Percentiles rank a stretch among this genome's conserved stretches.
Evolutionary conservation across 345 rosid species (phyloP).

Genomic region (Acer saccharum): DNA sequence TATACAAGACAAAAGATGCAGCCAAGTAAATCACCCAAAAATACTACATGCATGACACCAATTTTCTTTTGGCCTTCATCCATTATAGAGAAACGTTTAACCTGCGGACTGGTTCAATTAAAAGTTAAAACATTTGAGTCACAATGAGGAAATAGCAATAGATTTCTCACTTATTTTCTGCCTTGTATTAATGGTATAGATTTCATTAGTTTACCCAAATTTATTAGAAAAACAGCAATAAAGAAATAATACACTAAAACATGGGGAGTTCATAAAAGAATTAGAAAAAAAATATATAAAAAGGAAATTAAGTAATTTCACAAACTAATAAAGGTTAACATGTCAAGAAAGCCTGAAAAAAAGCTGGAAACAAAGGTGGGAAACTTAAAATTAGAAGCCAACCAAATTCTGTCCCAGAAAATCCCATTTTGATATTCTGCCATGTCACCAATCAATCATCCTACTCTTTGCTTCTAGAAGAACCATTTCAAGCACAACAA

Average conservation of each 20-base stretch:
- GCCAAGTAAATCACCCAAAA: background rate
- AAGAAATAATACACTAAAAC: background rate
- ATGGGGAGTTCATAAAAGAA: background rate
- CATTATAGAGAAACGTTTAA: background rate
- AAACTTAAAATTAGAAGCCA: conserved; percentile 1
- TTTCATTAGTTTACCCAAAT: background rate
- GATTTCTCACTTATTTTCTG: background rate
- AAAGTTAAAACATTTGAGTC: background rate
- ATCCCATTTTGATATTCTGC: background rate
- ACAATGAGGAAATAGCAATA: background rate
- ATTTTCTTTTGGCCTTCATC: background rate
- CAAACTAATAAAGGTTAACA: background rate
- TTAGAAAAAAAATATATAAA: background rate
- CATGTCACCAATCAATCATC: background rate
- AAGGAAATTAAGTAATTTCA: background rate
- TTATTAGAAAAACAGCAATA: background rate
- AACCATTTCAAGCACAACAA: background rate
- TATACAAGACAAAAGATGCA: background rate
- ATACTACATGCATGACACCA: background rate
- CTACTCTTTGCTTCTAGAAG: background rate
- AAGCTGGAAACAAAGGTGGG: background rate
- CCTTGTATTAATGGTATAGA: background rate
- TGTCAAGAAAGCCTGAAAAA: background rate
- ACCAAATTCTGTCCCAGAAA: background rate
- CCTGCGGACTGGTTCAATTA: background rate